Base-by-base conservation (phyloP, 805 yeast genomes). In the Wickerhamomyces queroliae region DNA sequence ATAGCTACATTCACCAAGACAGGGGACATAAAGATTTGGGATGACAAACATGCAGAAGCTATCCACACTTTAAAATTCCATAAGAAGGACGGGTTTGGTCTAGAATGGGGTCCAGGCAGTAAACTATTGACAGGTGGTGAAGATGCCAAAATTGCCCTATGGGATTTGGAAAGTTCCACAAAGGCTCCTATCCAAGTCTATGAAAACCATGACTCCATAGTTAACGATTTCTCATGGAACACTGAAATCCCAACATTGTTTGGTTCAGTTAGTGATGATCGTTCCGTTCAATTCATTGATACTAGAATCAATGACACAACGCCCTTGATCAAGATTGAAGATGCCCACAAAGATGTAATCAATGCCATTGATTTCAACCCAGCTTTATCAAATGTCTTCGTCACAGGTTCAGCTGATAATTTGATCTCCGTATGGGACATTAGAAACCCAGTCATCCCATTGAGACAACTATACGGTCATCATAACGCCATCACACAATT, bases 321-420 rank as follows among this genome's bases (percentile, higher is more conserved):
- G 6, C 74, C 80, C 4, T 20, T 47, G 12, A 66, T 79, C 40
- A 63, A 63, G 22, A 59, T 73, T 19, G 57, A 67, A 20, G 66
- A 69, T 35, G 78, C 77, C 1, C 82, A 76, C 47, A 63, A 62
- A 3, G 82, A 73, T 35, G 76, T 78, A n/a, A 78, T 86, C 47
- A 84, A 83, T 53, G 71, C 84, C 2, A 72, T 83, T 34, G 75
- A 73, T 32, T 83, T 83, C 62, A 82, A 82, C 52, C 83, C 86
- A 0, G 58, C 62, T 5, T 38, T 76, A 15, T 50, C 50, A n/a
- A 58, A 69, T 29, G 57, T 86, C 42, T 67, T 84, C 35, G 90
- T 82, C 12, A 83, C 93, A 1, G 95, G 84, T 18, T 83, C 88
- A 11, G 77, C 82, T 21, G 96, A 88, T 56, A 78, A 80, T 50